A percentile compares a stretch with the other conserved stretches of the same genome.
Evolutionary conservation across 106 monocot species (phyloP).

Genomic region (Phalaenopsis equestris): DNA sequence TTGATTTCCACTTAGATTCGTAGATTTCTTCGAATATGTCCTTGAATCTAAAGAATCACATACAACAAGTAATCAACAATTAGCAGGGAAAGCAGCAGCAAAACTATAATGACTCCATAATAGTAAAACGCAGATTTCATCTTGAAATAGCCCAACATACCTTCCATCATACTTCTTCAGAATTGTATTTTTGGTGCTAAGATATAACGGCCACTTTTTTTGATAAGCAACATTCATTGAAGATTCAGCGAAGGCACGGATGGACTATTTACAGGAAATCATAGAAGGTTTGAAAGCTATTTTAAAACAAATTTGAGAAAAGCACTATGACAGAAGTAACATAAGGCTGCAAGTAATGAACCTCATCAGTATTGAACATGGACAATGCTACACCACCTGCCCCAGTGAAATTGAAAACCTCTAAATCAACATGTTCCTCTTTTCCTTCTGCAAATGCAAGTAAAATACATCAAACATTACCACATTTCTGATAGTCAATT

Average conservation of each 20-base stretch:
- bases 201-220: conserved; percentile 96
- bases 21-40: conserved; percentile 97
- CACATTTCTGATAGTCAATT: neutral
- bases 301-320: neutral
- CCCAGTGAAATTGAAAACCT: conserved; percentile 86
- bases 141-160: conserved; percentile 16
- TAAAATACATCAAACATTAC: neutral
- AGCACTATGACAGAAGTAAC: neutral
- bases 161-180: conserved; percentile 97
- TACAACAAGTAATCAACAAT: neutral
- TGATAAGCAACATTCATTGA: conserved; percentile 86
- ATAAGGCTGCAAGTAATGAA: conserved; percentile 13
- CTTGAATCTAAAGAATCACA: conserved; percentile 59
- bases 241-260: conserved; percentile 80
- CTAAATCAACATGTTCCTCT: conserved; percentile 59
- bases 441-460: conserved; percentile 58
- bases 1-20: conserved; percentile 79
- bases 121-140: neutral
- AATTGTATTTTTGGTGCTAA: conserved; percentile 98
- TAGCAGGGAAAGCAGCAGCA: neutral
- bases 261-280: conserved; percentile 40
- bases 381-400: conserved; percentile 80
- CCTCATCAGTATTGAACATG: conserved; percentile 99
- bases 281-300: neutral
- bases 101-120: neutral